phyloP scores from a whole-genome alignment of 768 basidiomycete genomes.

The Crepidotus variabilis region DNA sequence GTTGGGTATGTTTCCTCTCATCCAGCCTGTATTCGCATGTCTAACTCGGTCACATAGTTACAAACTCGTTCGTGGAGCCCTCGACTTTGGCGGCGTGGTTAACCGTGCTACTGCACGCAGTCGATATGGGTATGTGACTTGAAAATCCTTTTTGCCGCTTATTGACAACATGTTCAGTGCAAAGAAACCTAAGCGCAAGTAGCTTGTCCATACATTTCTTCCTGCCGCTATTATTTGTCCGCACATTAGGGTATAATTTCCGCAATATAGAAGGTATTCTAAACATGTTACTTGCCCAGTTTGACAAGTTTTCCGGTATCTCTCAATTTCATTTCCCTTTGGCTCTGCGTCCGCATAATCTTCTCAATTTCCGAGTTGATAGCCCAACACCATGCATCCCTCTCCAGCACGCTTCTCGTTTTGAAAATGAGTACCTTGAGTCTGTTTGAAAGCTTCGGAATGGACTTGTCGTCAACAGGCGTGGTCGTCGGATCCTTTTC shows the following conservation, averaged over 20 bases:
- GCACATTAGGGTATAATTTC: not conserved
- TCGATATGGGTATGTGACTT: constrained; percentile 75
- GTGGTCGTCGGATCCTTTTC: constrained; percentile 24
- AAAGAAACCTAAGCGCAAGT: constrained; percentile 85
- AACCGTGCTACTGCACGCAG: constrained; percentile 79
- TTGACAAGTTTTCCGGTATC: constrained; percentile 57
- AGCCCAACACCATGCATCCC: constrained; percentile 95
- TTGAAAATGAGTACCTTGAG: constrained; percentile 63
- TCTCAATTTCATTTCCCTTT: constrained; percentile 64
- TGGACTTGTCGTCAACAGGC: constrained; percentile 22
- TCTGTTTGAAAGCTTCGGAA: constrained; percentile 55
- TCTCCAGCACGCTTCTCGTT: constrained; percentile 79
- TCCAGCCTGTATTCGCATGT: not conserved
- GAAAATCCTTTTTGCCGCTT: not conserved
- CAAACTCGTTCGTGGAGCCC: constrained; percentile 88
- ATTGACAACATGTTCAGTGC: constrained; percentile 32
- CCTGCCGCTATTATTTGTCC: not conserved
- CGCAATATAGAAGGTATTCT: not conserved
- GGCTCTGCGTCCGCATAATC: constrained; percentile 54
- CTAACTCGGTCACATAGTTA: constrained; percentile 53
- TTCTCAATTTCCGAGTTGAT: constrained; percentile 89
- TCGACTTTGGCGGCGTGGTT: constrained; percentile 90
- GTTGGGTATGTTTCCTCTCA: constrained; percentile 58
- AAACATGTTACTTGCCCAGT: constrained; percentile 13
- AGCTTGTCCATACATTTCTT: constrained; percentile 8